Conservation (phyloP, 305 asterid species). For the Solanum hybrid region DNA sequence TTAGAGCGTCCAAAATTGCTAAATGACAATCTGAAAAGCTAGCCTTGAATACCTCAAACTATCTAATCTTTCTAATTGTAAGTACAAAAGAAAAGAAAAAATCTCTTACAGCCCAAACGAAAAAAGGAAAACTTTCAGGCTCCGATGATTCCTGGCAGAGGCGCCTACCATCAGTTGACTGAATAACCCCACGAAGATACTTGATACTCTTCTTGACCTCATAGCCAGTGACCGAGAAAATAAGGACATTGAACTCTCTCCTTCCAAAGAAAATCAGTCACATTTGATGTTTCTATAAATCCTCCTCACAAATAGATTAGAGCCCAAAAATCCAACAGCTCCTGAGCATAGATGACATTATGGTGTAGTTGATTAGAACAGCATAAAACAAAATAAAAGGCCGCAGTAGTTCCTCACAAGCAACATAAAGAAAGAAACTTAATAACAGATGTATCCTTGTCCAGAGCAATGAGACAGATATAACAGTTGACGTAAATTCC, state of each 20-base stretch:
- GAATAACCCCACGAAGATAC: not conserved
- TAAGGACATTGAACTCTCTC: not conserved
- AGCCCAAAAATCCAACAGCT: not conserved
- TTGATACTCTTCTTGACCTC: slow-evolving; percentile 3
- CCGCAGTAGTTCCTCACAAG: not conserved
- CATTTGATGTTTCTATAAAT: not conserved
- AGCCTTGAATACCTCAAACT: not conserved
- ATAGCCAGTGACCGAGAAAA: not conserved
- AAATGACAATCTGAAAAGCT: not conserved
- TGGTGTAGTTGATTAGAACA: not conserved
- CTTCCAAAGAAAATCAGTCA: slow-evolving; percentile 1
- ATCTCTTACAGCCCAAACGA: slow-evolving; percentile 12
- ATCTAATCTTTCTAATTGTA: not conserved
- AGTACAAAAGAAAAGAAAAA: not conserved
- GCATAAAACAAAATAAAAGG: not conserved
- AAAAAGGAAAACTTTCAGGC: slow-evolving; percentile 13
- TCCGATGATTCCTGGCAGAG: slow-evolving; percentile 17
- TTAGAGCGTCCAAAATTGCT: not conserved
- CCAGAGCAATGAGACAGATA: not conserved
- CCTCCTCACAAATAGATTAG: not conserved
- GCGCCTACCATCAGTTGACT: not conserved
- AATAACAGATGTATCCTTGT: not conserved
- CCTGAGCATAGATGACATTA: slow-evolving; percentile 18
- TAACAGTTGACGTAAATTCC: not conserved
- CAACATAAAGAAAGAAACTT: not conserved